Conservation (phyloP, 805 yeast species). For the Myxozyma neotropica region DNA sequence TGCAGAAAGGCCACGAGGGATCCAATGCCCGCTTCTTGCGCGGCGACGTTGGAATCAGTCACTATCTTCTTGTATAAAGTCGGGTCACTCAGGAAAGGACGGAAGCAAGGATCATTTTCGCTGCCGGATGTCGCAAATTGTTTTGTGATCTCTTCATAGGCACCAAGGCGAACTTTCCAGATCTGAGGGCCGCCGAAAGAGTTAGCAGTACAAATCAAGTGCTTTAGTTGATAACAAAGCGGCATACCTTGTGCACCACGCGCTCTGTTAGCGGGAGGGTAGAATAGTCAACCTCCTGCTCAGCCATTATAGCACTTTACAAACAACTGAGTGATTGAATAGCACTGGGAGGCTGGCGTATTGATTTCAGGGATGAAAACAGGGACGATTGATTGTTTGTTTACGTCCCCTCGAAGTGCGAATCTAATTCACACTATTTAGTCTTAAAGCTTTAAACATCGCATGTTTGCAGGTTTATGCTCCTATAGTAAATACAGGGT, state of each 20-base stretch:
- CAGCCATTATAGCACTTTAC: slow-evolving; percentile 40
- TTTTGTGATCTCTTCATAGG: slow-evolving; percentile 67
- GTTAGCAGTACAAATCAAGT: background rate
- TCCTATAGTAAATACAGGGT: no score
- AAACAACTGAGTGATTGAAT: background rate
- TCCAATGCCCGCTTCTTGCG: slow-evolving; percentile 79
- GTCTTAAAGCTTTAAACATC: no score
- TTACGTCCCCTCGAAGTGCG: slow-evolving; percentile 11
- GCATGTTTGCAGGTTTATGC: no score
- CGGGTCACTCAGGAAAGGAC: slow-evolving; percentile 54
- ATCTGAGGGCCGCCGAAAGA: slow-evolving; percentile 37
- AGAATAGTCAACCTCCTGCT: slow-evolving; percentile 60
- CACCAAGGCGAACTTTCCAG: slow-evolving; percentile 86
- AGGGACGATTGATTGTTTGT: slow-evolving; percentile 17
- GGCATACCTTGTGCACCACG: slow-evolving; percentile 60
- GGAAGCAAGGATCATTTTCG: slow-evolving; percentile 60
- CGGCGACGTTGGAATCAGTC: slow-evolving; percentile 82
- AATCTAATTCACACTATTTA: no score
- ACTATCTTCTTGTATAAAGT: slow-evolving; percentile 61
- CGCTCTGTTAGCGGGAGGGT: slow-evolving; percentile 67
- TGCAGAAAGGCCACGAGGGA: slow-evolving; percentile 59
- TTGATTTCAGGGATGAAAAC: background rate
- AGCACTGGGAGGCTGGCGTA: no score
- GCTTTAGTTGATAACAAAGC: background rate
- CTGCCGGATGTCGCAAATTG: slow-evolving; percentile 57